phyloP scores from a whole-genome alignment of 495 filamentous ascomycete genomes.

The Aspergillus ellipticus region DNA sequence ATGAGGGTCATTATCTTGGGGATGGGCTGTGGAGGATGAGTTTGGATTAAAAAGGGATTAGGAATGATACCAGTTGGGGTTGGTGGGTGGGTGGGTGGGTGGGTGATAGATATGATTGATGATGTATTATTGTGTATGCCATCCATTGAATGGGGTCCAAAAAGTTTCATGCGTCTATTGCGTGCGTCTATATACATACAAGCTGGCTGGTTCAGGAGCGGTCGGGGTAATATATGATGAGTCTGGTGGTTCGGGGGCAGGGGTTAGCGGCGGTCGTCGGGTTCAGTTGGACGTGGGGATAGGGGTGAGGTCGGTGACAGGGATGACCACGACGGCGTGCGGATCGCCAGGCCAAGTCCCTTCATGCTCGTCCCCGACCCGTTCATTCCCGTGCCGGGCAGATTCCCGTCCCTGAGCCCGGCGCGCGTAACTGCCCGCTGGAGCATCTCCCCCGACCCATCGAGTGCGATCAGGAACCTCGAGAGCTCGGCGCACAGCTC shows the following conservation, averaged over 20 bases:
- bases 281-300: conserved; percentile 16
- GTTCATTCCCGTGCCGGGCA: conserved; percentile 20
- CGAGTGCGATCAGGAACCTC: conserved; percentile 87
- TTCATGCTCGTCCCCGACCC: conserved; percentile 31
- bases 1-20: conserved; percentile 87
- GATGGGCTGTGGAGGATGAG: conserved; percentile 88
- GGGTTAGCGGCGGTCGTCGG: background rate
- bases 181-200: background rate
- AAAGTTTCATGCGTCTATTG: background rate
- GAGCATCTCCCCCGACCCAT: conserved; percentile 79
- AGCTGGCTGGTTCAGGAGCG: background rate
- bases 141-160: too few species aligned
- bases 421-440: conserved; percentile 73
- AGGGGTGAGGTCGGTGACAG: conserved; percentile 32
- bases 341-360: conserved; percentile 38
- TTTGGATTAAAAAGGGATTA: conserved; percentile 55
- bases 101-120: too few species aligned
- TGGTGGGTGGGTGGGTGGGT: background rate
- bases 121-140: too few species aligned
- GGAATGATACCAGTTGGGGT: background rate
- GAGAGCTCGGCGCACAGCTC: conserved; percentile 94
- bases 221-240: background rate
- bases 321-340: conserved; percentile 38
- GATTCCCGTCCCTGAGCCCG: conserved; percentile 37
- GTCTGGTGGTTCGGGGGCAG: background rate